Conservation (phyloP, 2,329 filamentous ascomycete genomes). For the Exophiala lecanii-corni region DNA sequence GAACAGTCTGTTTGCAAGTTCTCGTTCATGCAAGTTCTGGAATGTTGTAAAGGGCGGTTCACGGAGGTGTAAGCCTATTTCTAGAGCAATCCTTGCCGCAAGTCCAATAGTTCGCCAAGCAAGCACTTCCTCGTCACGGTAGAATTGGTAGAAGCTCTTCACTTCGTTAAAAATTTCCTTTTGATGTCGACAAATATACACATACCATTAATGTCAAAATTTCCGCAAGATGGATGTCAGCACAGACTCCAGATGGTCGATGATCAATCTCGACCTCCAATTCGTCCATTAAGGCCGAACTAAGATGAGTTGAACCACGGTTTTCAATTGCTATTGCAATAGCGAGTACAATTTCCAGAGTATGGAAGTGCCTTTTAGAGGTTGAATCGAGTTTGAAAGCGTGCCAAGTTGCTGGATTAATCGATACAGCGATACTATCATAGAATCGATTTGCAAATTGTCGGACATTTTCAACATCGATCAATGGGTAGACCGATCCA, state of each 20-base stretch:
- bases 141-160: conserved; percentile 24
- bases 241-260: conserved; percentile 9
- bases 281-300: conserved; percentile 11
- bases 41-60: conserved; percentile 12
- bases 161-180: not conserved
- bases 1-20: conserved; percentile 35
- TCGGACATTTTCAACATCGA: conserved; percentile 8
- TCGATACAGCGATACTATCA: conserved; percentile 1
- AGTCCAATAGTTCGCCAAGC: conserved; percentile 47
- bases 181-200: not conserved
- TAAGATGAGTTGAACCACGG: conserved; percentile 5
- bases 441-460: conserved; percentile 6
- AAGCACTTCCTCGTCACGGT: conserved; percentile 48
- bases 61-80: conserved; percentile 43
- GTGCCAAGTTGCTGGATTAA: conserved; percentile 6
- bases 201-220: conserved; percentile 11
- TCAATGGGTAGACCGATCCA: conserved; percentile 10
- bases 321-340: conserved; percentile 9
- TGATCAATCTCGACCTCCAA: conserved; percentile 12
- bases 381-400: conserved; percentile 6
- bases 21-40: conserved; percentile 5
- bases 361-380: conserved; percentile 7
- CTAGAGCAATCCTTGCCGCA: conserved; percentile 44
- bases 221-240: conserved; percentile 4
- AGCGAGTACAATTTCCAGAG: conserved; percentile 10